Base-by-base conservation (phyloP, 2,329 filamentous ascomycete species). In the Triangularia setosa region DNA sequence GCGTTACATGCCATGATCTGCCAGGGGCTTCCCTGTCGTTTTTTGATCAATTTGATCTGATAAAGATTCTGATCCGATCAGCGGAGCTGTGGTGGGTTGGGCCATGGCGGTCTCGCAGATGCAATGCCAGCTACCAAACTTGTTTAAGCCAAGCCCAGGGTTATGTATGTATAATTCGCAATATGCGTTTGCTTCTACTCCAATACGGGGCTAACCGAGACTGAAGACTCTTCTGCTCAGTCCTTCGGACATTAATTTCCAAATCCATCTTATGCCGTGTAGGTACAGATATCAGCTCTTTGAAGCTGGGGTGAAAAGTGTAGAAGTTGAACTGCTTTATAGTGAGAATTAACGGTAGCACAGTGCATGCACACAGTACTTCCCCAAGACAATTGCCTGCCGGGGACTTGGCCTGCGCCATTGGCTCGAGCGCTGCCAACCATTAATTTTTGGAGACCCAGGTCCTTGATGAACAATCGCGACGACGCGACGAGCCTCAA, bases 401-500 rank as follows among this genome's bases (percentile, higher is more conserved):
- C 52, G 25, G 25, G n/a, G 52, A 53, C 35, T 48, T 60, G 35
- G 58, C 40, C 27, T 53, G 48, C 58, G 58, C 58, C n/a, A 53
- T 28, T 53, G 35, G 58, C 58, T 60, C 58, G 40, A 23, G 28
- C 58, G 64, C 62, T 61, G 64, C 64, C 67, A 61, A 18, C 48
- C 23, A n/a, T 40, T 57, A 65, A 56, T 54, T 33, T 55, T 53
- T 21, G 56, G 35, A 48, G 60, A 53, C 54, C 33, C 33, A 54
- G 28, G 56, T 59, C 60, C 65, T 67, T 66, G 65, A 57, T 56
- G 64, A 65, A 58, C 54, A 61, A 65, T 69, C 65, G 67, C 67
- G 25, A 56, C 58, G 60, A 65, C 67, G 67, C 67, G 67, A 69
- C 67, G 67, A 63, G 67, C 61, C 64, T 53, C 59, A 55, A 60